Percentiles rank a stretch among this genome's conserved stretches.
Evolutionary conservation across 768 basidiomycete genomes (phyloP).

Genomic region (Lactarius trivialis): DNA sequence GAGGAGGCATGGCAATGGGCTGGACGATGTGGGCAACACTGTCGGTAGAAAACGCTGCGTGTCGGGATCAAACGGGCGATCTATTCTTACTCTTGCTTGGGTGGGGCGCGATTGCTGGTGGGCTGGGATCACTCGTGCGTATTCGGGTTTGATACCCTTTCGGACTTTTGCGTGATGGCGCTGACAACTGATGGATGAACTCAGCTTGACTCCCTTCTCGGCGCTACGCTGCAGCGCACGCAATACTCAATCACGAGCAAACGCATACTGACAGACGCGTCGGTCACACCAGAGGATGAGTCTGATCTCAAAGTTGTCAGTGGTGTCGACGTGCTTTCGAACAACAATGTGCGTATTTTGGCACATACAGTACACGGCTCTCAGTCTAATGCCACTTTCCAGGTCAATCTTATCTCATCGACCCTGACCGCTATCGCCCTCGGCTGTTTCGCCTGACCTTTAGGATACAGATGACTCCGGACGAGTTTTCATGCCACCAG

Average conservation of each 20-base stretch:
- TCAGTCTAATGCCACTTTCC: background rate
- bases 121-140: conserved; percentile 74
- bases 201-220: conserved; percentile 82
- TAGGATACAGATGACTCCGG: background rate
- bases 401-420: conserved; percentile 24
- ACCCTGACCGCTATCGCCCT: conserved; percentile 21
- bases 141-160: background rate
- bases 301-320: conserved; percentile 50
- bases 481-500: background rate
- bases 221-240: conserved; percentile 80
- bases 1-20: conserved; percentile 72
- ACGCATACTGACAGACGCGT: conserved; percentile 56
- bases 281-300: conserved; percentile 26
- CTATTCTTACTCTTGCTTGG: conserved; percentile 40
- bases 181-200: background rate
- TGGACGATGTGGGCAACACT: conserved; percentile 49
- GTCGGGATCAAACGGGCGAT: conserved; percentile 36
- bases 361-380: background rate
- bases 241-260: conserved; percentile 58
- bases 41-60: conserved; percentile 53
- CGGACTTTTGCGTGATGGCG: background rate
- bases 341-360: conserved; percentile 60
- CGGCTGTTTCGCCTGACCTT: conserved; percentile 17
- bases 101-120: conserved; percentile 63
- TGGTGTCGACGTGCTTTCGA: conserved; percentile 68